Evolutionary conservation across 495 filamentous ascomycete genomes (phyloP), one percentile per base, ranked within the genome.

Genomic region (Pseudomonodictys pantanalensis): DNA sequence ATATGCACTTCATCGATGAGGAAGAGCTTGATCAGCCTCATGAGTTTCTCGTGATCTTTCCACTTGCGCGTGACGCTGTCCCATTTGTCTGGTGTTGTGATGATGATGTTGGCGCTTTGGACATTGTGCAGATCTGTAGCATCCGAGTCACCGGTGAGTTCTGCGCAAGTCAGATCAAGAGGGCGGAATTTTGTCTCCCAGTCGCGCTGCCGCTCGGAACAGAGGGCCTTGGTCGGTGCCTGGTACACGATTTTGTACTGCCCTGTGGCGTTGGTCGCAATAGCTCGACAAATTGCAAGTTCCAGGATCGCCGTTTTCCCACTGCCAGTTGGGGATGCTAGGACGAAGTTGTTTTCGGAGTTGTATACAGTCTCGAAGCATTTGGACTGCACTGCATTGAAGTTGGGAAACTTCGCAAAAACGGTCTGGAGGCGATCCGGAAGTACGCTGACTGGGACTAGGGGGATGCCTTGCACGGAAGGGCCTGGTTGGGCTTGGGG

Each of bases 11-110:
- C 93, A 67, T 98, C 93, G 60, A 98, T 95, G 18, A 98, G 80
- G 53, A 97, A 96, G 0, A 98, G 74, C 65, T 90, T 90, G 24
- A 98, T 85, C 60, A 97, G 75, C 60, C 90, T 82, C 73, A 97
- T 84, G 22, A 98, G 76, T 63, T 80, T 89, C 46, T 79, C 78
- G 67, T 97, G 90, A 65, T 97, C 93, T 65, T 89, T 86, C 93
- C 93, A 98, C 71, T 91, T 93, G 28, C 93, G 81, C 1, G 93
- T 98, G 72, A 98, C 88, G 57, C 90, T 95, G 72, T 98, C 93
- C 93, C 93, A 98, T 70, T 98, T 98, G 72, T 98, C 93, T 0
- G 93, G 93, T 0, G 93, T 98, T 0, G 93, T 97, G 47, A 98
- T 86, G 56, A 98, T 96, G 55, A 98, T 91, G 49, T 86, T 87